A percentile compares a stretch with the other conserved stretches of the same genome.
Evolutionary conservation across 78 protist species (phyloP).

Genomic region (Protostelium mycophagum): DNA sequence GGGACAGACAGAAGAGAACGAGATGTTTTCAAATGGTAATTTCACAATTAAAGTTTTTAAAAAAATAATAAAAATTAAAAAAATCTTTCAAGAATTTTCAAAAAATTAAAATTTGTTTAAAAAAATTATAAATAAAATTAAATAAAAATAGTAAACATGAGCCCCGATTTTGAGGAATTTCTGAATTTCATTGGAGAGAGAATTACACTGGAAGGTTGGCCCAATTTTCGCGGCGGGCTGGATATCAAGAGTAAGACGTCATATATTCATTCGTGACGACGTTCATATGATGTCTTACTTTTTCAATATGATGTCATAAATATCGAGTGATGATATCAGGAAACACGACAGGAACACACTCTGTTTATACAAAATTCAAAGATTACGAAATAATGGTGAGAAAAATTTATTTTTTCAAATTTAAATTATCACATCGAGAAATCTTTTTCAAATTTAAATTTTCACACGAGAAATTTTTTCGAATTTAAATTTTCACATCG

Average conservation of each 20-base stretch:
- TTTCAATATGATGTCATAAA: background rate
- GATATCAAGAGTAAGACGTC: slow-evolving; percentile 19
- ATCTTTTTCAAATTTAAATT: too few species aligned
- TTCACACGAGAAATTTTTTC: too few species aligned
- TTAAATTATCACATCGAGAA: too few species aligned
- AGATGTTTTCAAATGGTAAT: slow-evolving; percentile 41
- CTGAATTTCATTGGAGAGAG: slow-evolving; percentile 56
- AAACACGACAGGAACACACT: slow-evolving; percentile 55
- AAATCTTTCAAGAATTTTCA: background rate
- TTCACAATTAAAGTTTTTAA: too few species aligned
- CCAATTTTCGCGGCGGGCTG: slow-evolving; percentile 48
- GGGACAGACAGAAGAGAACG: slow-evolving; percentile 57
- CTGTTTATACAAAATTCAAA: slow-evolving; percentile 44
- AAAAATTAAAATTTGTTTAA: background rate
- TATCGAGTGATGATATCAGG: background rate
- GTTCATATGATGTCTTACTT: background rate
- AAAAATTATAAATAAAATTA: background rate
- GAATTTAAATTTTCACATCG: too few species aligned
- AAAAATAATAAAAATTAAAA: background rate
- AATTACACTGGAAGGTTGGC: slow-evolving; percentile 51
- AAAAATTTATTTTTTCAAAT: too few species aligned
- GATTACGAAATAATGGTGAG: slow-evolving; percentile 41
- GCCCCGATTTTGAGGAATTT: slow-evolving; percentile 60
- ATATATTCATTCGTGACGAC: background rate
- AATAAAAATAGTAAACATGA: slow-evolving; percentile 7